Evolutionary conservation across 169 alveolate species (phyloP), one percentile per base, ranked within the genome.

Genomic region (Eimeria maxima): DNA sequence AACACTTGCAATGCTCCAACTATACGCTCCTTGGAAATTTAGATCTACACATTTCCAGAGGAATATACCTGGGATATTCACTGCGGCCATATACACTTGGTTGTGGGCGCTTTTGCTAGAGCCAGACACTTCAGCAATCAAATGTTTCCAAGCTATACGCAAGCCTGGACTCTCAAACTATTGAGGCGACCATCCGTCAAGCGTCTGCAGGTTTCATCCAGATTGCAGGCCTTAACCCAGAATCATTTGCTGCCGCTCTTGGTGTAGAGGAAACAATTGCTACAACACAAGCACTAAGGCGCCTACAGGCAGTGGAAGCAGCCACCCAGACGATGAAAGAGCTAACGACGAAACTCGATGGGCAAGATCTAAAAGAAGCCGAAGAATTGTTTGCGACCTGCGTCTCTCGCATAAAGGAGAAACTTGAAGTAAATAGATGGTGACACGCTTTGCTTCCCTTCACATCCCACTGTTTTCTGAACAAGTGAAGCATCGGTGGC

Each of bases 301-400:
- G 55, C 71, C 91, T 83, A 53, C 67, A 83, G 29, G 91, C 74
- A 83, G 14, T 83, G 74, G 91, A 83, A n/a, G 91, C 91, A 53
- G 91, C 91, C 67, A 83, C 67, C 6, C 91, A 83, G 29, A 33
- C 50, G 50, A 50, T 53, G 91, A 53, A 57, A 44, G 71, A 83
- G 74, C 18, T 83, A 18, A 53, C 67, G 71, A 22, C 47, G 20
- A 47, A 83, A 55, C 50, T 83, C 24, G 27, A n/a, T 13, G 74
- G 53, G 44, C 53, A 29, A 50, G 63, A 78, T 45, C 73, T 33
- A 33, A 29, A 27, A 29, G 47, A 55, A 53, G 50, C 91, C 22
- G 73, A 53, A 16, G 73, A 83, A 29, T 38, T 83, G 74, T 60
- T 78, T 45, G 44, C 88, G 33, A 44, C 65, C 42, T 78, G 57